A percentile compares a stretch with the other conserved stretches of the same genome.
These are phyloP conservation scores for Polytolypa hystricis DNA, from an alignment of 2,329 filamentous ascomycete species.

Conservation along the genomic window DNA sequence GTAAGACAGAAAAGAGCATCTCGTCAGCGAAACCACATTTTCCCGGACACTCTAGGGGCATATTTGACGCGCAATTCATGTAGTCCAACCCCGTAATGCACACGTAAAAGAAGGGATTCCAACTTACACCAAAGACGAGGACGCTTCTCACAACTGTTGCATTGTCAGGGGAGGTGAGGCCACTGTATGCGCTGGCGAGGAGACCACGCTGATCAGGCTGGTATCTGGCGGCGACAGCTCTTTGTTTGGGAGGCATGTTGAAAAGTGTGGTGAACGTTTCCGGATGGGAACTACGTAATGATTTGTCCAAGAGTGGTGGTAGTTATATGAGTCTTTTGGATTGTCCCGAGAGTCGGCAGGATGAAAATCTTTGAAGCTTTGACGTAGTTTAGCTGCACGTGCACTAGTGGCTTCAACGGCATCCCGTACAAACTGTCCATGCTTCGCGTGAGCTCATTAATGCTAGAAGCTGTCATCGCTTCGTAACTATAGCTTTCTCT, in stretches of 20 bases:
- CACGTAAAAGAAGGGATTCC: background rate
- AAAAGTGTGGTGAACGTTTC: too few species aligned
- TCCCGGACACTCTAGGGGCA: too few species aligned
- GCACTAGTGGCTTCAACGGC: too few species aligned
- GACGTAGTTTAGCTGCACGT: too few species aligned
- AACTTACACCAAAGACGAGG: slow-evolving; percentile 55
- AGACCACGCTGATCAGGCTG: slow-evolving; percentile 41
- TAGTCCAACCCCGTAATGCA: too few species aligned
- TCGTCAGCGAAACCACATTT: background rate
- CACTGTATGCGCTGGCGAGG: slow-evolving; percentile 48
- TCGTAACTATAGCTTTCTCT: too few species aligned
- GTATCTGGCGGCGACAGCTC: slow-evolving; percentile 30
- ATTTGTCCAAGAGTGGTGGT: background rate
- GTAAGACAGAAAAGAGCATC: slow-evolving; percentile 8
- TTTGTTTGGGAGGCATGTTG: slow-evolving; percentile 54
- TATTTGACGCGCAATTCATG: too few species aligned
- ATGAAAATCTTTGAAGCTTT: too few species aligned
- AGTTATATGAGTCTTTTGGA: background rate
- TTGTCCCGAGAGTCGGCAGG: too few species aligned
- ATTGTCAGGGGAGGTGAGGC: slow-evolving; percentile 57
- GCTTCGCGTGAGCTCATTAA: too few species aligned
- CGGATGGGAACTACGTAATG: background rate
- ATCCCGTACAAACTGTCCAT: too few species aligned
- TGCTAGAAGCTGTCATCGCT: too few species aligned
- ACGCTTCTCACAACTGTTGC: slow-evolving; percentile 57